A percentile compares a stretch with the other conserved stretches of the same genome.
Conservation (phyloP, 164 flowering plant genomes). For the Liquidambar formosana region DNA sequence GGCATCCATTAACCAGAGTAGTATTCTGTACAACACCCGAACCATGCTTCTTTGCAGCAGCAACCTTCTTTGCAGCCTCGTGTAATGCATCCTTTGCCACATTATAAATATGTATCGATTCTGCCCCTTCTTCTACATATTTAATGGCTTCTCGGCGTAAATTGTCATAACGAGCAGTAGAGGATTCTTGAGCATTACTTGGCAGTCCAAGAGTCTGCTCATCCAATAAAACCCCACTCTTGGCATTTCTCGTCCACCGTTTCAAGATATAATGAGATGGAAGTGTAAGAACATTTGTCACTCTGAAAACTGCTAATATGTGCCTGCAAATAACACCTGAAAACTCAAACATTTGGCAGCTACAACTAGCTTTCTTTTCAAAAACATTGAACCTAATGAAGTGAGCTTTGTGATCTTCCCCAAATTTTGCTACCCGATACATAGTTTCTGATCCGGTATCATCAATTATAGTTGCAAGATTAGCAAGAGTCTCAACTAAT, state of each 20-base stretch:
- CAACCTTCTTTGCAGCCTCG: constrained; percentile 50
- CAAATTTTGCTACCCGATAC: constrained; percentile 54
- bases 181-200: constrained; percentile 35
- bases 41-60: constrained; percentile 34
- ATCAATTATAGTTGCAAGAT: constrained; percentile 40
- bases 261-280: constrained; percentile 52
- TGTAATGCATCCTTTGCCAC: constrained; percentile 55
- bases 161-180: constrained; percentile 38
- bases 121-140: constrained; percentile 57
- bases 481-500: constrained; percentile 53
- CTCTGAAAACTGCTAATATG: constrained; percentile 50
- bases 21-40: not conserved
- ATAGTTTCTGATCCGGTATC: constrained; percentile 32
- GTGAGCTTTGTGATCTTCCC: constrained; percentile 47
- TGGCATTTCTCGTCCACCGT: constrained; percentile 66
- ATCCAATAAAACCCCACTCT: constrained; percentile 32
- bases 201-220: constrained; percentile 33
- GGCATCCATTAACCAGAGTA: constrained; percentile 13
- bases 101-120: constrained; percentile 39
- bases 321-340: constrained; percentile 62
- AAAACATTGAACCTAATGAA: constrained; percentile 35
- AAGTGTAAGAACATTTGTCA: constrained; percentile 46
- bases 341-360: constrained; percentile 61
- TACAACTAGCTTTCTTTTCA: constrained; percentile 51
- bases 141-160: constrained; percentile 52